These are phyloP conservation scores for Proliferodiscus dingleyae DNA, from an alignment of 2,329 filamentous ascomycete species.

Conservation along the genomic window DNA sequence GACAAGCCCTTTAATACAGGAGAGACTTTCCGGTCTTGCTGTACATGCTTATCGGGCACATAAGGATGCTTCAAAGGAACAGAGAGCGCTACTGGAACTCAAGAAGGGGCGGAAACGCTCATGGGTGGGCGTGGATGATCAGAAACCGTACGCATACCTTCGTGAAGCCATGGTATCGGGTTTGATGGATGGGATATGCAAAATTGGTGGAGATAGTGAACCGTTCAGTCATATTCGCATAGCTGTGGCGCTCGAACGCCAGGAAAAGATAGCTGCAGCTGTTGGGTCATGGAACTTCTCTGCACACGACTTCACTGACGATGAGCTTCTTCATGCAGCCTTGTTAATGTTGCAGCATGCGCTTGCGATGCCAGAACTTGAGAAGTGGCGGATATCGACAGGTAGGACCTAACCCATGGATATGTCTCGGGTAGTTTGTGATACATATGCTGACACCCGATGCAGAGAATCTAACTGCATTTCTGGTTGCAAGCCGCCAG, in stretches of 20 bases:
- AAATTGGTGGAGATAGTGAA: slow-evolving; percentile 57
- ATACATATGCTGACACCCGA: slow-evolving; percentile 37
- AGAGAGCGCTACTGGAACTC: slow-evolving; percentile 65
- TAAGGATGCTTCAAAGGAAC: slow-evolving; percentile 69
- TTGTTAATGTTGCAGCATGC: slow-evolving; percentile 87
- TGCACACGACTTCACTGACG: slow-evolving; percentile 83
- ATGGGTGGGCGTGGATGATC: slow-evolving; percentile 83
- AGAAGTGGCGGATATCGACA: slow-evolving; percentile 72
- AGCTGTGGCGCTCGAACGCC: slow-evolving; percentile 60
- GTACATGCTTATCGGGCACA: slow-evolving; percentile 81
- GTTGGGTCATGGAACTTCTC: slow-evolving; percentile 83
- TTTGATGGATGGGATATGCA: slow-evolving; percentile 85
- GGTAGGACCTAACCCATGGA: slow-evolving; percentile 43
- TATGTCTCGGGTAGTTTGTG: slow-evolving; percentile 25
- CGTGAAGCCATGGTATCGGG: slow-evolving; percentile 91
- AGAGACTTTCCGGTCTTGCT: slow-evolving; percentile 69
- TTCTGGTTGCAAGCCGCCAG: slow-evolving; percentile 80
- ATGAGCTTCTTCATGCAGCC: slow-evolving; percentile 83
- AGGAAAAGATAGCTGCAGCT: slow-evolving; percentile 54
- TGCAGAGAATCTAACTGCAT: slow-evolving; percentile 74
- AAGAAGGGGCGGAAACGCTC: slow-evolving; percentile 78
- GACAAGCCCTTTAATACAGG: slow-evolving; percentile 68
- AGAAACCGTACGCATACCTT: slow-evolving; percentile 83
- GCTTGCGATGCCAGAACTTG: slow-evolving; percentile 73
- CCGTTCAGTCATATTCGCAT: slow-evolving; percentile 61